These are phyloP conservation scores for Nothopassalora personata DNA, from an alignment of 2,329 filamentous ascomycete genomes.

Conservation along the genomic window DNA sequence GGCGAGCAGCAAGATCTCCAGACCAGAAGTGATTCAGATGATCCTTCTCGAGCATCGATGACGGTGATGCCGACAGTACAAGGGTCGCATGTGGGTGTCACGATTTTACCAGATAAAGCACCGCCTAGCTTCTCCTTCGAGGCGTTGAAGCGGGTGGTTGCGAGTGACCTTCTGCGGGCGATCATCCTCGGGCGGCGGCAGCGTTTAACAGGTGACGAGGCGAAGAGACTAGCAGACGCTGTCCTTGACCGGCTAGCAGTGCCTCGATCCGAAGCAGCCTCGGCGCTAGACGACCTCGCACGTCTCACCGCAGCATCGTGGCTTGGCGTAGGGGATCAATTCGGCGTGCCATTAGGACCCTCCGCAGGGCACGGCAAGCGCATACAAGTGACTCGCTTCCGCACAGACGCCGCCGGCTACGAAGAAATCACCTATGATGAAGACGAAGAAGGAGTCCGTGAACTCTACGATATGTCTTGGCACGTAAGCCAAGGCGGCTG, in stretches of 20 bases:
- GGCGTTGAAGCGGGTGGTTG: slow-evolving; percentile 41
- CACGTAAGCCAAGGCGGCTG: slow-evolving; percentile 38
- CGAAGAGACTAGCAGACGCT: slow-evolving; percentile 42
- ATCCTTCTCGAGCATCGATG: slow-evolving; percentile 13
- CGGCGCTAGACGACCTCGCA: slow-evolving; percentile 33
- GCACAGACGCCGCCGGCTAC: slow-evolving; percentile 32
- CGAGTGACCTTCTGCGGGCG: slow-evolving; percentile 44
- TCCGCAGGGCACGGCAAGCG: slow-evolving; percentile 31
- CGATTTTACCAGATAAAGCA: slow-evolving; percentile 2
- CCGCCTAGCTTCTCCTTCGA: slow-evolving; percentile 34
- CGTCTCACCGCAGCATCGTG: slow-evolving; percentile 40
- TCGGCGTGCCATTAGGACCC: slow-evolving; percentile 35
- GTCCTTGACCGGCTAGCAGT: slow-evolving; percentile 38
- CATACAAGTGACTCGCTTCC: slow-evolving; percentile 40
- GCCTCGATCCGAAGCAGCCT: slow-evolving; percentile 31
- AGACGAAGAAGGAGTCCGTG: slow-evolving; percentile 38
- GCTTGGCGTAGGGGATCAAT: slow-evolving; percentile 33
- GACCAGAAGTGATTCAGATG: slow-evolving; percentile 19
- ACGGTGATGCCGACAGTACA: not conserved
- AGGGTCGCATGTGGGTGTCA: not conserved
- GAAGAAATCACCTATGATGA: slow-evolving; percentile 33
- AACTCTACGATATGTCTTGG: slow-evolving; percentile 44
- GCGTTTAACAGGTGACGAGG: slow-evolving; percentile 42
- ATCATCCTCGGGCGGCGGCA: slow-evolving; percentile 36
- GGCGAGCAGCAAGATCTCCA: slow-evolving; percentile 37